Evolutionary conservation across 1,284 basidiomycete species (phyloP).

Genomic region (Dichomitus squalens): DNA sequence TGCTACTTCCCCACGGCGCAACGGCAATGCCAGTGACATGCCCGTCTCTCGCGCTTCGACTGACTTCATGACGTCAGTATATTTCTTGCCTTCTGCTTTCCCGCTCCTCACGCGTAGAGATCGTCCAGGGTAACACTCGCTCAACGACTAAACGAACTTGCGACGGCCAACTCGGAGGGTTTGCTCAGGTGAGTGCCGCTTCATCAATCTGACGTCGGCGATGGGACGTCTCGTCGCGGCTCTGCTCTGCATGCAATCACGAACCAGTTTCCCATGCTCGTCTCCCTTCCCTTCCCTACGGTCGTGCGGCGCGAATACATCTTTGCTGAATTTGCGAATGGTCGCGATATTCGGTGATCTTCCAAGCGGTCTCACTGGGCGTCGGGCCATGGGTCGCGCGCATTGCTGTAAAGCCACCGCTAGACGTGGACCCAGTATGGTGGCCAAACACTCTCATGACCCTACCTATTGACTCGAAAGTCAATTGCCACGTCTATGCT

Average conservation of each 20-base stretch:
- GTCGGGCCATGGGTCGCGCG: too few species aligned
- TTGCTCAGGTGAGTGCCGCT: slow-evolving; percentile 62
- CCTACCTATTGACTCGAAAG: too few species aligned
- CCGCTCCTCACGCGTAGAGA: slow-evolving; percentile 4
- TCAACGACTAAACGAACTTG: slow-evolving; percentile 74
- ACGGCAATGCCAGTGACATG: slow-evolving; percentile 24
- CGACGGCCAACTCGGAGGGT: slow-evolving; percentile 75
- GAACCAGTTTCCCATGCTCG: not conserved
- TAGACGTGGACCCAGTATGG: too few species aligned
- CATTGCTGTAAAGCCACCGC: too few species aligned
- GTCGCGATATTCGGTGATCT: too few species aligned
- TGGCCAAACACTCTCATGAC: too few species aligned
- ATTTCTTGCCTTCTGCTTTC: slow-evolving; percentile 7
- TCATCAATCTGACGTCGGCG: not conserved
- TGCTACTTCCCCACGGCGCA: slow-evolving; percentile 19
- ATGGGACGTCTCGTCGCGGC: not conserved
- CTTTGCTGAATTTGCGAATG: too few species aligned
- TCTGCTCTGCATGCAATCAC: not conserved
- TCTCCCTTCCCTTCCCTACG: not conserved
- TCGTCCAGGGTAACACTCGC: slow-evolving; percentile 68
- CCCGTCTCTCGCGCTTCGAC: slow-evolving; percentile 41
- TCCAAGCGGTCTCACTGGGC: too few species aligned
- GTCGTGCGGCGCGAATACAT: too few species aligned
- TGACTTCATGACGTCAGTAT: slow-evolving; percentile 68
- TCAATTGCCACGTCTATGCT: too few species aligned